A percentile compares a stretch with the other conserved stretches of the same genome.
These are phyloP conservation scores for Thelonectria olida DNA, from an alignment of 2,329 filamentous ascomycete genomes.

Conservation along the genomic window DNA sequence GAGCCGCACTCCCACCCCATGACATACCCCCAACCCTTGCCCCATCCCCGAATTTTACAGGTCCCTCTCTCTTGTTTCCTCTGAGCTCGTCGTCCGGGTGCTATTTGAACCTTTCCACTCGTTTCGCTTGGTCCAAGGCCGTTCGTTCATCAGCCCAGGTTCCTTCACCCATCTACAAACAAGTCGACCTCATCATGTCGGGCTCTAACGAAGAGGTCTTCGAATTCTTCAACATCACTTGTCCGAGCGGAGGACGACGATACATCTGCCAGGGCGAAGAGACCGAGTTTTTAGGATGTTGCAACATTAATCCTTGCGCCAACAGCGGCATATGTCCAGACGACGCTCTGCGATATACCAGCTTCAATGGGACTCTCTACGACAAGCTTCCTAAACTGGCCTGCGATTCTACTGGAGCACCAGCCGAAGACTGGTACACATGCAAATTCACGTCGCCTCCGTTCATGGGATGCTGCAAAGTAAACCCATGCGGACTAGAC, in stretches of 20 bases:
- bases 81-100: neutral
- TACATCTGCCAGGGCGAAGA: constrained; percentile 48
- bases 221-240: constrained; percentile 42
- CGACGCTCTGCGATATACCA: constrained; percentile 38
- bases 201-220: neutral
- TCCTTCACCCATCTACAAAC: neutral
- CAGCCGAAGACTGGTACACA: no score
- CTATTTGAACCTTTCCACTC: neutral
- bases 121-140: neutral
- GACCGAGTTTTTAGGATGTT: constrained; percentile 53
- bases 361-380: constrained; percentile 45
- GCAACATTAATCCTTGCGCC: constrained; percentile 47
- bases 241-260: constrained; percentile 46
- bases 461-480: constrained; percentile 52
- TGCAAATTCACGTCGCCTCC: constrained; percentile 44
- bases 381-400: constrained; percentile 43
- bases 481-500: constrained; percentile 32
- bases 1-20: constrained; percentile 17
- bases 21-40: neutral
- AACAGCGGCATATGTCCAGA: constrained; percentile 45
- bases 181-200: constrained; percentile 26
- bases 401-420: constrained; percentile 39
- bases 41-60: no score
- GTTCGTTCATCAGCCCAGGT: neutral
- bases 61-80: constrained; percentile 9